Percentiles rank a stretch among this genome's conserved stretches.
Conservation (phyloP, 1,284 basidiomycete genomes). For the Ganoderma sinense region DNA sequence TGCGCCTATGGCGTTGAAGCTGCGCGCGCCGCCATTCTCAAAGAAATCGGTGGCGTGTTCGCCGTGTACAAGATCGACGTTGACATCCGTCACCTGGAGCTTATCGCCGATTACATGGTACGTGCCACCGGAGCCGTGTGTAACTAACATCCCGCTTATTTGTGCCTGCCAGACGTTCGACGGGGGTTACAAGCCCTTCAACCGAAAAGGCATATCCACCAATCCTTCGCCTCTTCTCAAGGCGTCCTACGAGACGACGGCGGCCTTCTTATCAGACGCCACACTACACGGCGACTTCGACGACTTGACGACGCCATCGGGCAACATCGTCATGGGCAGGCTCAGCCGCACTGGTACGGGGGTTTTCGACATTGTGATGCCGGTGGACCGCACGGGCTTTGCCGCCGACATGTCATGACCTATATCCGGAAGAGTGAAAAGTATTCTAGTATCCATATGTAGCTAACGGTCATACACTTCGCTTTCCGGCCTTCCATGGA, state of each 20-base stretch:
- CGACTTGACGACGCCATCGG: constrained; percentile 87
- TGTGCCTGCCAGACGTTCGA: constrained; percentile 82
- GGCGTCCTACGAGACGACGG: constrained; percentile 97
- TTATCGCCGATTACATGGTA: constrained; percentile 99
- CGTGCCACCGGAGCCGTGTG: constrained; percentile 38
- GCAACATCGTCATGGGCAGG: constrained; percentile 91
- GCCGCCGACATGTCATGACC: constrained; percentile 21
- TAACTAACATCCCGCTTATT: neutral
- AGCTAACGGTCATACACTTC: constrained; percentile 12
- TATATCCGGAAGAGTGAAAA: constrained; percentile 24
- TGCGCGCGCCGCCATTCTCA: constrained; percentile 91
- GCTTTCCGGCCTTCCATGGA: constrained; percentile 17
- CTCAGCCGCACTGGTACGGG: constrained; percentile 89
- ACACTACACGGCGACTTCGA: constrained; percentile 96
- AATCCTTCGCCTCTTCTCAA: constrained; percentile 95
- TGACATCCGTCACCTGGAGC: constrained; percentile 91
- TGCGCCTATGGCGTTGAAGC: constrained; percentile 98
- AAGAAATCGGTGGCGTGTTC: constrained; percentile 93
- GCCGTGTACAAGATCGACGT: constrained; percentile 98
- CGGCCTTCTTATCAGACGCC: constrained; percentile 94
- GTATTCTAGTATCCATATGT: constrained; percentile 30
- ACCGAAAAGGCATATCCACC: constrained; percentile 92
- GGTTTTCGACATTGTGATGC: constrained; percentile 84
- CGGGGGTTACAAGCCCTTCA: constrained; percentile 98
- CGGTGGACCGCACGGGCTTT: constrained; percentile 40